Evolutionary conservation across 2,329 filamentous ascomycete genomes (phyloP).

Genomic region (Trichoderma oligosporum): DNA sequence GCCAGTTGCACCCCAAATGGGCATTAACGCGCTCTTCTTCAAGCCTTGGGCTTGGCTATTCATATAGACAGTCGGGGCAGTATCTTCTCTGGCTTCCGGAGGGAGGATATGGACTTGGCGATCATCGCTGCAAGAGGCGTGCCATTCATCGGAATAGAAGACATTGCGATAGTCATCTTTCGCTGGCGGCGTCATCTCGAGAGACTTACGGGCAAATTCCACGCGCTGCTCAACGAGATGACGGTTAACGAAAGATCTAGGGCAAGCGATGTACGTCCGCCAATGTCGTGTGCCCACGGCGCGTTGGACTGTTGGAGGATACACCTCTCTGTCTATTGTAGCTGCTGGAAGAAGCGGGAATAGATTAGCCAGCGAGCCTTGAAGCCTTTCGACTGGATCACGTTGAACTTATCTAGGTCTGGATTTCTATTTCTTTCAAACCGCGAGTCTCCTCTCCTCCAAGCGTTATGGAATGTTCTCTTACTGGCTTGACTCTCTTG

Average conservation of each 20-base stretch:
- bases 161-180: neutral
- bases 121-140: neutral
- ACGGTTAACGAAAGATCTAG: too few species aligned
- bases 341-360: too few species aligned
- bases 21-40: neutral
- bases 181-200: neutral
- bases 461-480: too few species aligned
- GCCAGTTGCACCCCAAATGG: neutral
- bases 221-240: neutral
- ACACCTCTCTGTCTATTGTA: too few species aligned
- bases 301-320: too few species aligned
- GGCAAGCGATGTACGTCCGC: neutral
- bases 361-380: too few species aligned
- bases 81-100: neutral
- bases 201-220: neutral
- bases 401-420: too few species aligned
- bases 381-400: slow-evolving; percentile 12
- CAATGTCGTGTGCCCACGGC: too few species aligned
- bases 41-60: neutral
- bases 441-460: too few species aligned
- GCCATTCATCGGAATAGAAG: neutral
- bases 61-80: neutral
- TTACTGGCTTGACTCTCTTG: too few species aligned
- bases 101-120: neutral
- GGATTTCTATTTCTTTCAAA: too few species aligned